phyloP scores from a whole-genome alignment of 495 filamentous ascomycete species.

The Cudoniella acicularis region DNA sequence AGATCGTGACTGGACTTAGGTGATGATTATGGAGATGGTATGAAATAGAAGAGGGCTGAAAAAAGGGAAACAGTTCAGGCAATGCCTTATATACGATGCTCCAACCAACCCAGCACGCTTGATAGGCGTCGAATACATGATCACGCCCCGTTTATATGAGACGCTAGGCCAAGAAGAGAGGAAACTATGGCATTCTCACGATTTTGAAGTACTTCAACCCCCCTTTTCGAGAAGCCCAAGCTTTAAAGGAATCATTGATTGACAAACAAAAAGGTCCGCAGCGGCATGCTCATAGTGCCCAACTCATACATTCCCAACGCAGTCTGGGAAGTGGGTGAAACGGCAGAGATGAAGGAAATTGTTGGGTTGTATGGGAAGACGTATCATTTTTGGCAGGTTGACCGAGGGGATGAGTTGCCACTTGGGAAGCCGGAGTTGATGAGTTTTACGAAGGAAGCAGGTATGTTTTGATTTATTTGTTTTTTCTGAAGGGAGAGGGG shows the following conservation, averaged over 20 bases:
- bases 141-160: slow-evolving; percentile 64
- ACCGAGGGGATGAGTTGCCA: slow-evolving; percentile 29
- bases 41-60: neutral
- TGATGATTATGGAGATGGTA: neutral
- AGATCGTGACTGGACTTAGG: too few species aligned
- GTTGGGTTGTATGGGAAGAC: slow-evolving; percentile 38
- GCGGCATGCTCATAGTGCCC: slow-evolving; percentile 34
- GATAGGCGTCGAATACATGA: slow-evolving; percentile 93
- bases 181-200: slow-evolving; percentile 40
- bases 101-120: slow-evolving; percentile 61
- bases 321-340: slow-evolving; percentile 52
- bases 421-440: slow-evolving; percentile 37
- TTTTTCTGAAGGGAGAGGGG: slow-evolving; percentile 55
- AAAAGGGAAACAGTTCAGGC: slow-evolving; percentile 19
- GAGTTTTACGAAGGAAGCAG: slow-evolving; percentile 35
- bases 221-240: too few species aligned
- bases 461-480: slow-evolving; percentile 59
- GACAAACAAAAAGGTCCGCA: neutral
- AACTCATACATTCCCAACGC: slow-evolving; percentile 64
- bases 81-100: slow-evolving; percentile 80
- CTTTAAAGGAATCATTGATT: too few species aligned
- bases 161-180: slow-evolving; percentile 63
- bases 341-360: slow-evolving; percentile 34
- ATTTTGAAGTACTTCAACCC: slow-evolving; percentile 64
- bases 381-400: slow-evolving; percentile 36